These are phyloP conservation scores for Aspergillus steynii DNA, from an alignment of 495 filamentous ascomycete genomes.

Conservation along the genomic window DNA sequence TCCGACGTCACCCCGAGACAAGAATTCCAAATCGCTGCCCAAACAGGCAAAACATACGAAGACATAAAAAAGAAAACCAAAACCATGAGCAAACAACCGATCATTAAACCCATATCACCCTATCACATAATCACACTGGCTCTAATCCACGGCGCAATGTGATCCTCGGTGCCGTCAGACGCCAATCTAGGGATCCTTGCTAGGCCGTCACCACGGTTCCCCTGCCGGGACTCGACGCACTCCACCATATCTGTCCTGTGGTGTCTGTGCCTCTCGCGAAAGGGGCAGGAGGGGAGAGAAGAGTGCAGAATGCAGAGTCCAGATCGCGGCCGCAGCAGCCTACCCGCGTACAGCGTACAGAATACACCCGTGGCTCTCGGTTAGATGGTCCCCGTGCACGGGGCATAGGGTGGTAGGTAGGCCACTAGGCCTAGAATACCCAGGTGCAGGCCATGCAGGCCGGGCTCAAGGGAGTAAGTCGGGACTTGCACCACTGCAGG, in stretches of 20 bases:
- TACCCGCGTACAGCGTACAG: no score
- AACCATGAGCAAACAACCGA: neutral
- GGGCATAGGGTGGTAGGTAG: neutral
- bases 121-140: no score
- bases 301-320: no score
- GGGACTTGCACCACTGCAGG: neutral
- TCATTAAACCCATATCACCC: neutral
- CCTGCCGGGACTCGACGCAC: neutral
- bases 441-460: no score
- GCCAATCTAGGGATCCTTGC: neutral
- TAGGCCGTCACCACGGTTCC: neutral
- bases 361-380: no score
- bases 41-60: no score
- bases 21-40: neutral
- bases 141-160: no score
- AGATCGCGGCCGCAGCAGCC: no score
- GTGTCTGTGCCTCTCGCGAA: no score
- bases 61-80: neutral
- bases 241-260: neutral
- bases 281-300: no score
- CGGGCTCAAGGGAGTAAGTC: neutral
- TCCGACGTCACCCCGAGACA: no score
- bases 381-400: neutral
- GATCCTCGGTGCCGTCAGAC: neutral
- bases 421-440: no score